A percentile compares a stretch with the other conserved stretches of the same genome.
These are phyloP conservation scores for Mycena filopes DNA, from an alignment of 768 basidiomycete species.

Conservation along the genomic window DNA sequence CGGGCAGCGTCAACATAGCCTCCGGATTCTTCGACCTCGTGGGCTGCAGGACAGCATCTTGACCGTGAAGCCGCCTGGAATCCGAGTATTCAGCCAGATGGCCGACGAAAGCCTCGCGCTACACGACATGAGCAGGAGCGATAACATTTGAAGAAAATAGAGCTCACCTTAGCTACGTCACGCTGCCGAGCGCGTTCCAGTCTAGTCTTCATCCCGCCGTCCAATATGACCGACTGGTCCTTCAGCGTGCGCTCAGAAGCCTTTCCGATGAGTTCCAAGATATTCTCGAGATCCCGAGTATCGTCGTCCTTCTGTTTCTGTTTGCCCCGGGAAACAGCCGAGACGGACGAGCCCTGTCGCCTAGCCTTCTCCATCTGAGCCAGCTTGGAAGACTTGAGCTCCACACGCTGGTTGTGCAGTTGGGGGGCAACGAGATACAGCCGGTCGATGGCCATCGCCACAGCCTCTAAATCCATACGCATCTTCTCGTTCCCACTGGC, in stretches of 20 bases:
- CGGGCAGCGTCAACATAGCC: constrained; percentile 65
- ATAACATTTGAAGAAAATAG: neutral
- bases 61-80: constrained; percentile 78
- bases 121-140: constrained; percentile 23
- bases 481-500: constrained; percentile 74
- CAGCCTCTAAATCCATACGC: constrained; percentile 84
- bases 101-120: constrained; percentile 84
- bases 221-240: constrained; percentile 77
- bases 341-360: constrained; percentile 44
- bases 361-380: constrained; percentile 80
- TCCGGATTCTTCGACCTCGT: constrained; percentile 57
- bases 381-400: constrained; percentile 77
- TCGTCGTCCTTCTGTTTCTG: constrained; percentile 56
- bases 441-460: constrained; percentile 90
- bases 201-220: constrained; percentile 65
- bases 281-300: constrained; percentile 71
- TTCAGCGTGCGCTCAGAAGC: constrained; percentile 74
- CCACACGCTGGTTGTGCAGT: constrained; percentile 92
- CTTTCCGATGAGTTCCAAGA: constrained; percentile 76
- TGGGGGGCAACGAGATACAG: constrained; percentile 89
- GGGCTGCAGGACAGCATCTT: constrained; percentile 74
- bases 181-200: constrained; percentile 66
- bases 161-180: constrained; percentile 71
- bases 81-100: constrained; percentile 77
- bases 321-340: constrained; percentile 41